Percentiles rank a stretch among this genome's conserved stretches.
Conservation (phyloP, 1,284 basidiomycete species). For the Amylostereum areolatum region DNA sequence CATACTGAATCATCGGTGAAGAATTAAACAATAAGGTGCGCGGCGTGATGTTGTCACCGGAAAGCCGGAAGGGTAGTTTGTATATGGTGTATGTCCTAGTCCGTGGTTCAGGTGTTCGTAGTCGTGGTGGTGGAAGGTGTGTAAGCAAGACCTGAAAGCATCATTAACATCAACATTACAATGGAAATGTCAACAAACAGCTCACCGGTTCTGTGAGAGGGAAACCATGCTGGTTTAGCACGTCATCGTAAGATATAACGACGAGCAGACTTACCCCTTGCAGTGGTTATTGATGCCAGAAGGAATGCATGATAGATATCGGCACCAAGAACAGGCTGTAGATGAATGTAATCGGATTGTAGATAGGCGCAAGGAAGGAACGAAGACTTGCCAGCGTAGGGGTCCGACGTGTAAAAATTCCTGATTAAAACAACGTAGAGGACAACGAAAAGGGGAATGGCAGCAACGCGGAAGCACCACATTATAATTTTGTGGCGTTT, state of each 20-base stretch:
- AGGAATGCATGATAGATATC: conserved; percentile 86
- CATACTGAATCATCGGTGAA: too few species aligned
- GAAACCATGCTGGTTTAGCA: too few species aligned
- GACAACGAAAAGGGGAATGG: conserved; percentile 69
- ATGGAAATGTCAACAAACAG: not conserved
- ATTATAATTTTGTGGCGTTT: conserved; percentile 70
- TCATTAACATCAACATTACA: not conserved
- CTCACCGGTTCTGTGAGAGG: too few species aligned
- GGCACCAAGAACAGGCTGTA: conserved; percentile 82
- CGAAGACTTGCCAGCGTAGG: conserved; percentile 58
- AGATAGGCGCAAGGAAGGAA: not conserved
- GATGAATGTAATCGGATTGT: conserved; percentile 7
- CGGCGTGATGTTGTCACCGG: too few species aligned
- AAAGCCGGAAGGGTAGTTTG: too few species aligned
- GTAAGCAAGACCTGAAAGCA: not conserved
- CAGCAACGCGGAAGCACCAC: conserved; percentile 69
- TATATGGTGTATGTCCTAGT: too few species aligned
- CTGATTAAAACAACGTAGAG: conserved; percentile 78
- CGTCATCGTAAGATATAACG: too few species aligned
- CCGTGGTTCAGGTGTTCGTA: too few species aligned
- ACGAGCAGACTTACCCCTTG: conserved; percentile 53
- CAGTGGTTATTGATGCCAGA: conserved; percentile 73
- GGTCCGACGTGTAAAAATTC: conserved; percentile 88
- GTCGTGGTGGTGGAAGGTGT: not conserved
- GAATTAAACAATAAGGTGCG: too few species aligned